phyloP scores from a whole-genome alignment of 257 asterid species.

The Jaltomata sinuosa region DNA sequence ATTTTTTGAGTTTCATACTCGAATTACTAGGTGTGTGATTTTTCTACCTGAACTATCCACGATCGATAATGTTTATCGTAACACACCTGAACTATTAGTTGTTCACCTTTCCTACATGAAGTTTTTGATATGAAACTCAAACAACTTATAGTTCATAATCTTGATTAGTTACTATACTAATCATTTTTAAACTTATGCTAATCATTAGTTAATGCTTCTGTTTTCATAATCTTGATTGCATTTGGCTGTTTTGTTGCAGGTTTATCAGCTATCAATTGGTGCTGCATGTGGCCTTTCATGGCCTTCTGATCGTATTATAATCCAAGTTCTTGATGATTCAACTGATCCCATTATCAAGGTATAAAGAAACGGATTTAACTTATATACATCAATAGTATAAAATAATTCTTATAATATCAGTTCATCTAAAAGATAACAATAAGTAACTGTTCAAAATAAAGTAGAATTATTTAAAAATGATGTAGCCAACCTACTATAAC shows the following conservation, averaged over 20 bases:
- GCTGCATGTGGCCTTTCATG: conserved; percentile 79
- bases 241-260: conserved; percentile 16
- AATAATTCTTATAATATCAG: not conserved
- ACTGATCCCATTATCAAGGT: conserved; percentile 59
- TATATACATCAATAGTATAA: not conserved
- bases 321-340: conserved; percentile 81
- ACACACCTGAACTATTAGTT: too few relatives aligned
- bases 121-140: too few relatives aligned
- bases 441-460: not conserved
- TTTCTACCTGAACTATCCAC: too few relatives aligned
- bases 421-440: not conserved
- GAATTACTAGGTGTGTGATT: too few relatives aligned
- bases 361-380: not conserved
- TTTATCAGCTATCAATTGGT: conserved; percentile 70
- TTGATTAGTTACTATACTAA: too few relatives aligned
- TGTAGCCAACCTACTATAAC: not conserved
- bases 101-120: too few relatives aligned
- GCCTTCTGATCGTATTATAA: conserved; percentile 60
- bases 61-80: too few relatives aligned
- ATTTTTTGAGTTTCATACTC: too few relatives aligned
- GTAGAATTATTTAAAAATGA: not conserved
- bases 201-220: too few relatives aligned
- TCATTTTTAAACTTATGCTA: too few relatives aligned
- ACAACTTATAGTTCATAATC: too few relatives aligned
- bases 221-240: not conserved